Conservation (phyloP, 2,329 filamentous ascomycete genomes). For the Chalaropsis thielavioides region DNA sequence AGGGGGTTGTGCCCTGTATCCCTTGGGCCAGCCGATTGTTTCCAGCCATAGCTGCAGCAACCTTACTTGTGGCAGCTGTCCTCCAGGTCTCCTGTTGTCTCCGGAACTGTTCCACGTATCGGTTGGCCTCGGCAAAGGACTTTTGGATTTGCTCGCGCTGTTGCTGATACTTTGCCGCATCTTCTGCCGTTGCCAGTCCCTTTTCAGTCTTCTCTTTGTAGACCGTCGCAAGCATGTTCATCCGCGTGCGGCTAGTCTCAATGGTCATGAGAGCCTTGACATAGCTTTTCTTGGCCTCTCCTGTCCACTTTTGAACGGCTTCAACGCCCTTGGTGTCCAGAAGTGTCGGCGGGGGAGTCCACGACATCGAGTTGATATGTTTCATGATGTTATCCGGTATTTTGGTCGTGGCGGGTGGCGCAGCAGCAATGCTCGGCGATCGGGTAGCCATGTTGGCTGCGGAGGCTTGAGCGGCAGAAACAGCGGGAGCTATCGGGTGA, state of each 20-base stretch:
- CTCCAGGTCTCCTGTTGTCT: constrained; percentile 30
- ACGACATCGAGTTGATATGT: constrained; percentile 36
- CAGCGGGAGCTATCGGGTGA: constrained; percentile 15
- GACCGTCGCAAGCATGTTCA: constrained; percentile 30
- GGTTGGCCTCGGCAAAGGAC: constrained; percentile 32
- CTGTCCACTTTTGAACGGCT: constrained; percentile 33
- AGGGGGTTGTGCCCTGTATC: not conserved
- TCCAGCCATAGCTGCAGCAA: constrained; percentile 11
- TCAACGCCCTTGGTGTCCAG: constrained; percentile 30
- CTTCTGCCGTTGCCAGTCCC: constrained; percentile 31
- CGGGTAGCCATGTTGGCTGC: constrained; percentile 19
- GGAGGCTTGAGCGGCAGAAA: constrained; percentile 18
- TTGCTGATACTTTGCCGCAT: constrained; percentile 33
- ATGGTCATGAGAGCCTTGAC: constrained; percentile 35
- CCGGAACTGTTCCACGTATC: constrained; percentile 35
- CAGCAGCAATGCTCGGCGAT: constrained; percentile 18
- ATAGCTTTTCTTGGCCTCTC: constrained; percentile 35
- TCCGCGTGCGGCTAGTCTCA: constrained; percentile 31
- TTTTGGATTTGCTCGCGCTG: constrained; percentile 33
- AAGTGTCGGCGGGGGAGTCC: constrained; percentile 30
- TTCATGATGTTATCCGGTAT: constrained; percentile 32
- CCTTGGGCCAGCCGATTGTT: constrained; percentile 11
- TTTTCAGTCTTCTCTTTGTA: constrained; percentile 31
- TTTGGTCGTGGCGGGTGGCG: constrained; percentile 23
- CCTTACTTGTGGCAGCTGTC: constrained; percentile 14